Conservation (phyloP, 306 rosid genomes). For the Castanea crenata region DNA sequence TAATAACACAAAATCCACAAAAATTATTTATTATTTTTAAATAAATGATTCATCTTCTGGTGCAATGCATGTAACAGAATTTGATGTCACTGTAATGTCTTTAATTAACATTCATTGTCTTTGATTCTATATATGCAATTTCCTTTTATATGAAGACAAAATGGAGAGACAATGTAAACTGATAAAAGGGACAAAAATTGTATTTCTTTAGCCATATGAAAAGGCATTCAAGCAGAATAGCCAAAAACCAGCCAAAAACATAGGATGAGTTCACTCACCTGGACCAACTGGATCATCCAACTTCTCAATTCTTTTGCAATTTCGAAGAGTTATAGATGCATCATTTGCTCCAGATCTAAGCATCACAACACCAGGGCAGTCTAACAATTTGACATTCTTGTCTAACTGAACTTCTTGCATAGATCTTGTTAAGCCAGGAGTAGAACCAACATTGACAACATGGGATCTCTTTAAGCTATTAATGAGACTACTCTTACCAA, state of each 20-base stretch:
- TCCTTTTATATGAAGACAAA: background rate
- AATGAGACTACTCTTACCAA: constrained; percentile 96
- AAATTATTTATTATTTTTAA: too few relatives aligned
- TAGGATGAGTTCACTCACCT: constrained; percentile 40
- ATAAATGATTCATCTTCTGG: background rate
- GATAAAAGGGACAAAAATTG: background rate
- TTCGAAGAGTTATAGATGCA: constrained; percentile 65
- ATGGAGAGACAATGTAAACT: background rate
- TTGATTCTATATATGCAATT: background rate
- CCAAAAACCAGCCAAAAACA: background rate
- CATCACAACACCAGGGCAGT: constrained; percentile 98
- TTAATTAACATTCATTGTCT: background rate
- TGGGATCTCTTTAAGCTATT: constrained; percentile 80
- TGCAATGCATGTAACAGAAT: background rate
- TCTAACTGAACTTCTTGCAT: constrained; percentile 91
- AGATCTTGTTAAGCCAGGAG: constrained; percentile 89
- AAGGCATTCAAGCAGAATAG: background rate
- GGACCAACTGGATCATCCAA: constrained; percentile 83
- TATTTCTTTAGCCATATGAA: background rate
- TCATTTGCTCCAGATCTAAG: constrained; percentile 60
- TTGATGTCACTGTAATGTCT: background rate
- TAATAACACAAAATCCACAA: background rate
- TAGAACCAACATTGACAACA: constrained; percentile 80
- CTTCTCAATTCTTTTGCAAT: constrained; percentile 95
- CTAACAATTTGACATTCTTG: constrained; percentile 81